Base-by-base conservation (phyloP, 192 early-diverging fungal species). In the Mortierella antarctica region DNA sequence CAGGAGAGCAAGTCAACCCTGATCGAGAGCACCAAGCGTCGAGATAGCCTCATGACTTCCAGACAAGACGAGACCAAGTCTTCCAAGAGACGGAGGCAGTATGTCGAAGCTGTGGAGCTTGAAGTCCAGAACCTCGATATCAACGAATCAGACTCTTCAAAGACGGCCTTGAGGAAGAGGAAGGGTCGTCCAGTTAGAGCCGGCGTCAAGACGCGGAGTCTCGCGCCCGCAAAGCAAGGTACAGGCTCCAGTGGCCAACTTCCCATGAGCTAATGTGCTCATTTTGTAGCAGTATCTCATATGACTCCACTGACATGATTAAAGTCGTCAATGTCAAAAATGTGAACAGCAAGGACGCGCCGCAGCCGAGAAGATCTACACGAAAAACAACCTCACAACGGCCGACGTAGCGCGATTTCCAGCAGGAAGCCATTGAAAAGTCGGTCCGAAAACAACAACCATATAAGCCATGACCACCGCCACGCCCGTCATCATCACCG, bases 61-160 rank as follows among this genome's bases (percentile, higher is more conserved):
- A 8, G n/a, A 44, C 50, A 52, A 53, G 63, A 65, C 12, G 63
- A 65, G 12, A 8, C 23, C 18, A 45, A 47, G 4, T 45, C 46
- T 4, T 17, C 21, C 40, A 68, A 58, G 56, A 68, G 48, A 10
- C 51, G 50, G 14, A 72, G 51, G 31, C 59, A 72, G 53, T 13
- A 42, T 0, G 11, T 41, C 15, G 53, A 57, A 12, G 66, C 39
- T 15, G 52, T 64, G 15, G 70, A 72, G 21, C 52, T 57, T 48
- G 54, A 63, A 31, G 70, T 72, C 14, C 51, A 57, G 18, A 48
- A 72, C 45, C 61, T 72, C 5, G 70, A 64, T 31, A 72, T 72
- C 23, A 62, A 40, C n/a, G 49, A 51, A 18, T 21, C 17, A 42
- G 9, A 39, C 14, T 18, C 18, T 7, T 41, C 31, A 13, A 14